phyloP scores from a whole-genome alignment of 345 rosid species.

The Eucalyptus grandis region DNA sequence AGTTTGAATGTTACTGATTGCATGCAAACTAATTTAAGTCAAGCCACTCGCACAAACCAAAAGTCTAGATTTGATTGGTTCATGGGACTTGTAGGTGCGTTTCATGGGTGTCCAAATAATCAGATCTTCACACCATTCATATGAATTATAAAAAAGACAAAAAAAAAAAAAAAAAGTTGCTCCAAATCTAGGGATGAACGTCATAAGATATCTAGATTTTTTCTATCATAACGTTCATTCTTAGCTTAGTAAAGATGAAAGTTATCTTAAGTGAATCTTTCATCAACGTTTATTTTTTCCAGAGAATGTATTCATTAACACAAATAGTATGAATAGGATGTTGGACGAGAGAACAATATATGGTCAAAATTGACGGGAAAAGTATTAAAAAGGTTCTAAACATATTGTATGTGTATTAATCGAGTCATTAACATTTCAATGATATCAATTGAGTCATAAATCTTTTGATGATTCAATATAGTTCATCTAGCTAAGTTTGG shows the following conservation, averaged over 20 bases:
- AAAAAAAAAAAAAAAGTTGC: not conserved
- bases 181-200: not conserved
- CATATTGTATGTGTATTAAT: too few species aligned
- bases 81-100: not conserved
- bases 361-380: not conserved
- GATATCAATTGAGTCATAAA: accelerated
- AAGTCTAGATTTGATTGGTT: not conserved
- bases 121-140: not conserved
- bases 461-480: too few species aligned
- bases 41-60: accelerated
- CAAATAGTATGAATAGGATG: not conserved
- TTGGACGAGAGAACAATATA: not conserved
- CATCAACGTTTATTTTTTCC: not conserved
- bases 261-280: not conserved
- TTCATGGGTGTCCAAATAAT: not conserved
- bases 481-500: too few species aligned
- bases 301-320: not conserved
- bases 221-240: not conserved
- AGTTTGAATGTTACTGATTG: not conserved
- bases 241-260: too few species aligned
- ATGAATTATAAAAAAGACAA: not conserved
- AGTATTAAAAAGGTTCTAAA: too few species aligned
- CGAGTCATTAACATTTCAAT: too few species aligned
- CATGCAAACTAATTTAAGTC: not conserved
- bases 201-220: not conserved